Evolutionary conservation across 73 alveolate species (phyloP), one percentile per base, ranked within the genome.

Genomic region (Paraurostyla sp.): DNA sequence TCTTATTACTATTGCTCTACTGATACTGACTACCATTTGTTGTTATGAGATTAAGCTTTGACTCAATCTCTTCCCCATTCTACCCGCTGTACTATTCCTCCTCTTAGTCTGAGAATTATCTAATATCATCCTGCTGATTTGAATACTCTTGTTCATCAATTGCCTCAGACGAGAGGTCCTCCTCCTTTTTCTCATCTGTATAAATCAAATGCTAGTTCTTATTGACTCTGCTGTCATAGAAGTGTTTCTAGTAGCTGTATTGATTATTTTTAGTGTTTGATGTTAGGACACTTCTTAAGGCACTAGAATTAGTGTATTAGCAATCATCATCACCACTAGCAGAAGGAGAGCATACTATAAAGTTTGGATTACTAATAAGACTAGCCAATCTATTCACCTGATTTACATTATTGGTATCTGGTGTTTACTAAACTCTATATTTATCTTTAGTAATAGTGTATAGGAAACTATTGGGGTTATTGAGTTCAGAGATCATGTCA

Each of bases 301-400:
- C 86, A 73, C 86, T 73, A 18, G 86, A 73, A 29, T 73, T 73
- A 6, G 86, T 73, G 33, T 73, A 73, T 30, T 73, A 73, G 71
- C 86, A 73, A 45, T 73, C 86, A 45, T 73, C 86, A 42, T 73
- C 86, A 23, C 71, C 46, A 45, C 46, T 45, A 27, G 59, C 49
- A 25, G 62, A 32, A 4, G 86, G 86, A 6, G 86, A 73, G 58
- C 82, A 65, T 15, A 65, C 82, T 40, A 65, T 40, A 38, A 65
- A 65, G 36, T 65, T 65, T 2, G 56, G 82, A 22, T 65, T 65
- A 38, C 23, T 38, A 6, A 2, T 38, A 35, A 38, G 40, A 32
- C 32, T 60, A 27, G 45, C 78, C 15, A 60, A 35, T 38, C n/a
- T n/a, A n/a, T 36, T 33, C 7, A 65, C 32, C 3, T 65, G 40